Base-by-base conservation (phyloP, 768 basidiomycete species). In the Daedalea quercina region DNA sequence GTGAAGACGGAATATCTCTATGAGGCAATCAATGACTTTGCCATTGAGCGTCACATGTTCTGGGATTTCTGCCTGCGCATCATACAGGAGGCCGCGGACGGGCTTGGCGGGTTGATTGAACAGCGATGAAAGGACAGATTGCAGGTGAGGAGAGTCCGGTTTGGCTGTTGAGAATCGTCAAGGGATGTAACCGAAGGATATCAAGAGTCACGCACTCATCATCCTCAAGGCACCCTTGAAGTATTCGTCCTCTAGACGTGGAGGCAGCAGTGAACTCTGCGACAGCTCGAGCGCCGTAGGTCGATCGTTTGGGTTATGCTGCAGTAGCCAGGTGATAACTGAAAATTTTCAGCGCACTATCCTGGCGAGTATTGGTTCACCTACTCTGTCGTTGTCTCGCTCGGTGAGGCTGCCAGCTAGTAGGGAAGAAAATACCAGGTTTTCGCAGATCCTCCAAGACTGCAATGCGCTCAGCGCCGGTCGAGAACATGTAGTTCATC, bases 401-500 rank as follows among this genome's bases (percentile, higher is more conserved):
- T 45, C 81, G 76, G 44, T 74, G 76, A 9, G 70, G 60, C 51
- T 84, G 79, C 92, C 93, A 97, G 4, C 71, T 74, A 1, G 67
- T 53, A n/a, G 94, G 94, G 60, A 96, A 94, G 48, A 78, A 74
- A 23, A 94, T 80, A 15, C 76, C 70, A 0, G 84, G 84, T 60
- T 81, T 84, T 23, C 94, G 73, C 25, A 96, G 64, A 47, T 85
- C 81, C 59, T 89, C 87, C 0, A 97, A 76, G 20, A 94, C 91
- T 1, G 78, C 82, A 35, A 89, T 87, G 20, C 94, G 82, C 63
- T 97, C 94, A 19, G 88, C 77, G 1, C 81, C 84, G 0, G 94
- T 96, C 11, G 79, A 72, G 69, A 96, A 92, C 17, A 72, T 62
- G 68, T 85, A 90, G 66, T 91, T 94, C 93, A 96, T 95, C 71